Base-by-base conservation (phyloP, 73 alveolate species). In the Loxodes magnus region DNA sequence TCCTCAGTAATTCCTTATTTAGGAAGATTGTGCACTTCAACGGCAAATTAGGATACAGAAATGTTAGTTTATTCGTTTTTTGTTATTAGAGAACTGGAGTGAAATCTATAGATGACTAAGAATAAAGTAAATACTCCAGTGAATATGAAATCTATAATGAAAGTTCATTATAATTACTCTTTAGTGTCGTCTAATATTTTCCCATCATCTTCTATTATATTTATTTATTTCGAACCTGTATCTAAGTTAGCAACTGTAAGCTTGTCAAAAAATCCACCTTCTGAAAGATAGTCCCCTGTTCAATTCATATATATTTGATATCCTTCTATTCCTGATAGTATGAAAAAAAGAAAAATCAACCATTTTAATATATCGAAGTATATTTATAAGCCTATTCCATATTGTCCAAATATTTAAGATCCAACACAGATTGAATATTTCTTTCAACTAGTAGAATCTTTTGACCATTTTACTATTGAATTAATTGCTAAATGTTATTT, bases 1-100 rank as follows among this genome's bases (percentile, higher is more conserved):
- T 46, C 36, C 2, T n/a, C 36, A 0, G 16, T 24, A 10, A 46
- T 23, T 22, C 17, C 59, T 25, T 7, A 20, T 2, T 41, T 16
- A 0, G 59, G 59, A 10, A 46, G 2, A 10, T 41, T 41, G 22
- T 46, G 22, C n/a, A 46, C 59, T 46, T 46, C 58, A 0, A 46
- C 2, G 7, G 59, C 0, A 46, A n/a, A 46, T 2, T 46, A 37
- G n/a, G 59, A 46, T 0, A 46, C 26, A 25, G 14, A 25, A 10
- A 17, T 24, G 5, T 1, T 46, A n/a, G 22, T 46, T 9, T 46
- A 9, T 1, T 9, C n/a, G 5, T 9, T n/a, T 21, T 16, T n/a
- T 10, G 17, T 10, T 12, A 46, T 24, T 10, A n/a, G 6, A 0
- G 27, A 1, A 10, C 27, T 12, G 5, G 59, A 7, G 5, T 46